Evolutionary conservation across 2,329 filamentous ascomycete species (phyloP), one percentile per base, ranked within the genome.

Genomic region (Biscogniauxia mediterranea): DNA sequence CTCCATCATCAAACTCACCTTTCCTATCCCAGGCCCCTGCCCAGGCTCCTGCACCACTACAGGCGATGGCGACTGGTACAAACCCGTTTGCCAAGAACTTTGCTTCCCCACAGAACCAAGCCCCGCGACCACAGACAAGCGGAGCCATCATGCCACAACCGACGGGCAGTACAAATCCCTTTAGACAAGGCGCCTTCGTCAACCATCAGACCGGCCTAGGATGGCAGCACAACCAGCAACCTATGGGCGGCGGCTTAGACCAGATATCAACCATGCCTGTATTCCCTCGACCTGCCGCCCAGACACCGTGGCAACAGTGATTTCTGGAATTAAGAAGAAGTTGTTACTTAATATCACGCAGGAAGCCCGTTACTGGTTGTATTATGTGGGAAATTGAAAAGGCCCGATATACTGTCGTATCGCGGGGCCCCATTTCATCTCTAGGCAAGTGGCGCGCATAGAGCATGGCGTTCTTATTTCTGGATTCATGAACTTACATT

Each of bases 101-200:
- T 52, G 70, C 73, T 13, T 70, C 72, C 11, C 64, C 63, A 15
- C 76, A 77, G 52, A 59, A 54, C 51, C 68, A 68, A 56, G 73
- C 76, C 42, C 78, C 79, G 56, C 73, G 78, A n/a, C 80, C 79
- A 0, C 79, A 81, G 51, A 79, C 80, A 1, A 79, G 77, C 46
- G 76, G 76, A 38, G 76, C 75, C 55, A 78, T 95, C 5, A 83
- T 84, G 57, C 86, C 92, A 1, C 92, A 94, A 70, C 85, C 89
- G 1, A 97, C 93, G 0, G 93, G 93, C 8, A 92, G 86, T 70
- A 97, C 93, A 1, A 99, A 99, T 71, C 95, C 95, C 0, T 98
- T 98, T 83, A 86, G 95, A 17, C 93, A 98, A 73, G 92, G 90
- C 53, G 87, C 89, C 3, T 96, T 97, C 74, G 89, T 96, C 57